Evolutionary conservation across 163 green algal genomes (phyloP).

Genomic region (Picocystis sp.): DNA sequence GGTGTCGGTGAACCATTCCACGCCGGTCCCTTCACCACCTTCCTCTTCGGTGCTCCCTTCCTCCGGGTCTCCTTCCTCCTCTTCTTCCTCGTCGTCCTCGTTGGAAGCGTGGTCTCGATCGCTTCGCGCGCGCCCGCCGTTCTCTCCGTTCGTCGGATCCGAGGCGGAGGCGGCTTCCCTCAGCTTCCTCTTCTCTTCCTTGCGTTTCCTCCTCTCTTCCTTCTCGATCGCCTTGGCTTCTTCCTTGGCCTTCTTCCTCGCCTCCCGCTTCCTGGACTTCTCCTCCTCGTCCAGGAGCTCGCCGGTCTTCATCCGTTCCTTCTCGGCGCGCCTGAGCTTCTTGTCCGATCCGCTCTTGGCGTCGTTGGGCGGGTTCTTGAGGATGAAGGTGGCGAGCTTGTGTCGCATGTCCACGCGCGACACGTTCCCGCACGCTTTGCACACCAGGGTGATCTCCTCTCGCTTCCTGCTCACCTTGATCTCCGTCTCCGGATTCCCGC

Average conservation of each 20-base stretch:
- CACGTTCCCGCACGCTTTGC: conserved; percentile 74
- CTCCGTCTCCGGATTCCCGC: conserved; percentile 92
- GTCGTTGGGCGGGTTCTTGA: conserved; percentile 84
- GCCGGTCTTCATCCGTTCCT: conserved; percentile 23
- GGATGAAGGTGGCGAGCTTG: conserved; percentile 94
- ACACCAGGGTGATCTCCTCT: conserved; percentile 84
- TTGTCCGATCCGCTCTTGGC: conserved; percentile 20
- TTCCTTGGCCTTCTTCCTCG: conserved; percentile 56
- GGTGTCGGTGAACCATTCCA: conserved; percentile 86
- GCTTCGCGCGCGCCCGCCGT: no score
- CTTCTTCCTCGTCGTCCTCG: conserved; percentile 17
- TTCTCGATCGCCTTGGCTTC: conserved; percentile 2
- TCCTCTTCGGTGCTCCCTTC: conserved; percentile 14
- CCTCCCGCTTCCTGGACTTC: conserved; percentile 65
- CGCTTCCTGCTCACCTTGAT: conserved; percentile 53
- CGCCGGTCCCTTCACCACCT: conserved; percentile 39
- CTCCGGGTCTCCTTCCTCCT: conserved; percentile 38
- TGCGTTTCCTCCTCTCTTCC: conserved; percentile 15
- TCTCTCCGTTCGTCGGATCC: conserved; percentile 3
- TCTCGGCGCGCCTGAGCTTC: conserved; percentile 23
- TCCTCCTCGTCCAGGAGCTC: conserved; percentile 22
- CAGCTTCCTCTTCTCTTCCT: conserved; percentile 8
- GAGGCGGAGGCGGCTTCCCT: conserved; percentile 3
- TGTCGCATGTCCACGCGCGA: conserved; percentile 84
- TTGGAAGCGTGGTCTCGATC: no score